Evolutionary conservation across 768 basidiomycete genomes (phyloP), one percentile per base, ranked within the genome.

Genomic region (Tylopilus plumbeoviolaceoides): DNA sequence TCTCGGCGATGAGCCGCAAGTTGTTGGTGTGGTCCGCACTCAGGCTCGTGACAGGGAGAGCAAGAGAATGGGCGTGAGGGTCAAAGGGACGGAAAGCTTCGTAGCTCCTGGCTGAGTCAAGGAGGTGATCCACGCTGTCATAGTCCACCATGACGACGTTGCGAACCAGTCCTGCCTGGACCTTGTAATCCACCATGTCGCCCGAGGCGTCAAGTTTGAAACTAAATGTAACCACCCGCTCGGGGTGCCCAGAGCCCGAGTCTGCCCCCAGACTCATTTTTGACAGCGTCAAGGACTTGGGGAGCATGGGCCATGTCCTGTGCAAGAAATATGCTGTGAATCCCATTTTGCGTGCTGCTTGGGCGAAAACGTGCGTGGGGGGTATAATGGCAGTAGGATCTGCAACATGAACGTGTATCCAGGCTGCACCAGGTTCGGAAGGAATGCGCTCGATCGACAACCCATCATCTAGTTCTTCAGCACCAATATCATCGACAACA

Each of bases 381-480:
- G 85, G 86, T 23, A 99, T 76, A 44, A 87, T 59, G 11, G 85
- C 74, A 2, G 91, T 92, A 0, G 95, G 95, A 66, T 99, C 97
- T 10, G 97, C 95, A 51, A 99, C 78, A 64, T 98, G 97, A 23
- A 87, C 76, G 61, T 98, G 95, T 11, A 95, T 65, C 95, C 97
- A 98, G 42, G 71, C 64, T 18, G 69, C 75, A 15, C 75, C 79
- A 2, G 82, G 80, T 44, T 88, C 82, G 4, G 71, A 70, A 5
- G 78, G 75, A 30, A 86, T 76, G n/a, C 71, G 63, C 57, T 95
- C 89, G 28, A 98, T 63, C 2, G 94, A 95, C 30, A 99, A 61
- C 3, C 93, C 97, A 65, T 99, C 97, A 64, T 99, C 97, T 20
- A 98, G 78, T 63, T 99, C 97, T 61, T 87, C 71, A 0, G 97